Base-by-base conservation (phyloP, 1,284 basidiomycete species). In the Exobasidium cylindrosporum region DNA sequence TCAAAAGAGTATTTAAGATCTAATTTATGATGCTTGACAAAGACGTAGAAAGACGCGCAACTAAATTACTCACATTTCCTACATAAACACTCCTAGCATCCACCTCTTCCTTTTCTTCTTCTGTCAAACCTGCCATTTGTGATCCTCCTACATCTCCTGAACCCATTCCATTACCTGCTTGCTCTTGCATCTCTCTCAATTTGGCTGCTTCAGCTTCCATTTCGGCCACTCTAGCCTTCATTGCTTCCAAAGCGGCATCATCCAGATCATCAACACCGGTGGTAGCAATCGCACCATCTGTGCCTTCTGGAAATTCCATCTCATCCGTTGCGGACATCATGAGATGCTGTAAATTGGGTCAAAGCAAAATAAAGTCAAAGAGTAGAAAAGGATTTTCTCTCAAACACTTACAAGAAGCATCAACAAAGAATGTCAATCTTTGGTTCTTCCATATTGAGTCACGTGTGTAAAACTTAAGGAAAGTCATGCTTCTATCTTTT, bases 41-140 rank as follows among this genome's bases (percentile, higher is more conserved):
- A 23, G 10, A 10, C 7, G 49, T 29, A 29, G 10, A 52, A 11
- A n/a, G 10, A 10, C n/a, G 49, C 10, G 54, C 17, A 17, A 10
- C 10, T 7, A 7, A 28, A 4, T 17, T 24, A 85, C 91, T 79
- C 80, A 97, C 95, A 82, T 98, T 98, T 52, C 96, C 96, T 69
- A 99, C 90, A 81, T 94, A 97, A 58, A 99, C 83, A 83, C 93
- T 97, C 79, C 94, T 85, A 65, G 83, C 82, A 81, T 99, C 96
- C 17, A 94, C 87, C 46, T 86, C 83, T 45, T 88, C 84, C 54
- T 83, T 81, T 52, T 79, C 77, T 60, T 79, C 73, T 31, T 79
- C 77, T 3, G 64, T 66, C 1, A 73, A 72, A 58, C 68, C 69
- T 4, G 63, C 49, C 52, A 81, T 81, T 62, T 85, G 84, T 58